A percentile compares a stretch with the other conserved stretches of the same genome.
Conservation (phyloP, 768 basidiomycete species). For the Boletus rufocinnamomeus region DNA sequence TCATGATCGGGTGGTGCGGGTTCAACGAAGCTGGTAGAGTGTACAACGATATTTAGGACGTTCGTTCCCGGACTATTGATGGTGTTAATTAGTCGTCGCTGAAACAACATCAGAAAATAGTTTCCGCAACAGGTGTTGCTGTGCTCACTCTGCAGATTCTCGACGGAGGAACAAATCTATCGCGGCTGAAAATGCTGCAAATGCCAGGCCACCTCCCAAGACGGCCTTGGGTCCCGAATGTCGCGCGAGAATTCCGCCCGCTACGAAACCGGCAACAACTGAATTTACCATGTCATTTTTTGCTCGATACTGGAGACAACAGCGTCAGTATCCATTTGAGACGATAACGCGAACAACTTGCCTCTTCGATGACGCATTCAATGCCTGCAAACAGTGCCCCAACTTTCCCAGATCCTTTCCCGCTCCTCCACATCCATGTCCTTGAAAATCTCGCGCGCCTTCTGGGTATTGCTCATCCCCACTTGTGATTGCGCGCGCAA, state of each 20-base stretch:
- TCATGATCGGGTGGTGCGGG: constrained; percentile 22
- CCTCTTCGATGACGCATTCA: constrained; percentile 94
- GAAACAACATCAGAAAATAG: constrained; percentile 10
- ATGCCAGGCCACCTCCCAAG: constrained; percentile 85
- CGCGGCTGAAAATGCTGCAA: constrained; percentile 89
- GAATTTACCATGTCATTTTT: constrained; percentile 95
- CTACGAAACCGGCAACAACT: constrained; percentile 80
- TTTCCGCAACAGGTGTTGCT: background rate
- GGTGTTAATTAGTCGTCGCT: constrained; percentile 48
- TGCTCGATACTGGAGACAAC: constrained; percentile 75
- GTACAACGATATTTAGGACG: background rate
- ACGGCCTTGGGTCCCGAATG: constrained; percentile 86
- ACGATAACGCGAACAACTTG: constrained; percentile 43
- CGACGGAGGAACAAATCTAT: constrained; percentile 83
- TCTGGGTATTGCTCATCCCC: constrained; percentile 65
- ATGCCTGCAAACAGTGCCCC: constrained; percentile 93
- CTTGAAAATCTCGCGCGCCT: constrained; percentile 81
- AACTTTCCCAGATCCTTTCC: constrained; percentile 93
- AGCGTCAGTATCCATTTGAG: background rate
- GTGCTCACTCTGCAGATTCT: constrained; percentile 74
- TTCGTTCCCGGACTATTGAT: too few species aligned
- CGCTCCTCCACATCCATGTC: constrained; percentile 94
- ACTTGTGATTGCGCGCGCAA: constrained; percentile 63
- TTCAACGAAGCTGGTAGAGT: background rate
- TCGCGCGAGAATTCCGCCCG: constrained; percentile 86